Evolutionary conservation across 2,329 filamentous ascomycete species (phyloP).

Genomic region (Ceratocystis destructans): DNA sequence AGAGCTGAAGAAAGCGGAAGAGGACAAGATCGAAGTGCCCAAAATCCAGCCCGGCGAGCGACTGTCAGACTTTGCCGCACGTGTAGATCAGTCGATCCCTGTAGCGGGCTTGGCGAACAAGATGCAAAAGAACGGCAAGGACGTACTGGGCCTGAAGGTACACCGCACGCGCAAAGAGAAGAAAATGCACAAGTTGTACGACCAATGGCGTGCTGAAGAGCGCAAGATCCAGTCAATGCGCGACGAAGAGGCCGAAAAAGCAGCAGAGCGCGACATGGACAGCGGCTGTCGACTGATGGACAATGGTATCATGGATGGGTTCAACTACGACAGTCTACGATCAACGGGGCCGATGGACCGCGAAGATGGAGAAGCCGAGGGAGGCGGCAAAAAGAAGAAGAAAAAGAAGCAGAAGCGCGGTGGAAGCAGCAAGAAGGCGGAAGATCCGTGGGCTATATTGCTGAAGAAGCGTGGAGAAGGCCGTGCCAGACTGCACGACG

Average conservation of each 20-base stretch:
- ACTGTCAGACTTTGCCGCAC: slow-evolving; percentile 63
- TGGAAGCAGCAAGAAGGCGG: slow-evolving; percentile 28
- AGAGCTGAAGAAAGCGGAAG: slow-evolving; percentile 31
- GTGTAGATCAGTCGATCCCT: slow-evolving; percentile 75
- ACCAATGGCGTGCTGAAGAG: slow-evolving; percentile 60
- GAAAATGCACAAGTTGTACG: slow-evolving; percentile 66
- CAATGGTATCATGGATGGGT: slow-evolving; percentile 20
- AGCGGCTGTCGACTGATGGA: slow-evolving; percentile 38
- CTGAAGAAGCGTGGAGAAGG: slow-evolving; percentile 50
- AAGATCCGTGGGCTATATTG: slow-evolving; percentile 65
- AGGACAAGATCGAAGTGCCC: slow-evolving; percentile 31
- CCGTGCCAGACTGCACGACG: slow-evolving; percentile 39
- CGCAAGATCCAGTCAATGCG: slow-evolving; percentile 47
- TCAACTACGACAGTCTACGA: slow-evolving; percentile 12
- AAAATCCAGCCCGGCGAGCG: slow-evolving; percentile 75
- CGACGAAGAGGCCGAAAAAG: slow-evolving; percentile 51
- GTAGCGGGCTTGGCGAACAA: slow-evolving; percentile 56
- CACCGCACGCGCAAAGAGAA: slow-evolving; percentile 71
- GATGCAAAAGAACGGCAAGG: slow-evolving; percentile 45
- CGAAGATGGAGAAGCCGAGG: slow-evolving; percentile 30
- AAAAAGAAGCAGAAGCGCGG: slow-evolving; percentile 34
- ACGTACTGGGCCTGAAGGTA: slow-evolving; percentile 51
- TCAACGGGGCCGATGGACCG: slow-evolving; percentile 15
- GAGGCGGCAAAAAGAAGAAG: slow-evolving; percentile 32
- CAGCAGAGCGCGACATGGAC: slow-evolving; percentile 49